Evolutionary conservation across 1,139 yeast species (phyloP), one percentile per base, ranked within the genome.

Genomic region (Suhomyces choctaworum): DNA sequence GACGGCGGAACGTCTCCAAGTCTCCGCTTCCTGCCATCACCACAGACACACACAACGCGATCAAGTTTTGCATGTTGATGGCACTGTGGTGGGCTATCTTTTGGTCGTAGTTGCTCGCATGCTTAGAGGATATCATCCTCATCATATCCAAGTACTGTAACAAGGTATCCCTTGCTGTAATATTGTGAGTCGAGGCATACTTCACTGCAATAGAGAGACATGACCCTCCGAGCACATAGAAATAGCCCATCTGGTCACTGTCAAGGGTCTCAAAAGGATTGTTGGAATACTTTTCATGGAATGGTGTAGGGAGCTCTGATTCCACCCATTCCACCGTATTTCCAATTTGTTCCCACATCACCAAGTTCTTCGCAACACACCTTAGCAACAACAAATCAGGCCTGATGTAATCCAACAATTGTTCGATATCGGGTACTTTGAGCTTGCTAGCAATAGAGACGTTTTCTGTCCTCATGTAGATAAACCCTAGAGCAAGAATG

Each of bases 11-110:
- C 0, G 82, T 76, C 36, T 80, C 84, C 36, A 90, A 61, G 55
- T 92, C 97, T 1, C 98, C 98, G 15, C 90, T 79, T 1, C 96
- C 96, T 1, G 96, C 90, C 88, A 88, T 86, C 0, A 89, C 74
- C 22, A 87, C 68, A 0, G 96, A 76, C 10, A 77, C 61, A 12
- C 92, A 75, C 9, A 89, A 58, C 1, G 82, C 75, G 16, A 88
- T 50, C 1, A 82, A 64, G 46, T 80, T 80, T 39, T 81, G 78
- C 24, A 82, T 68, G 31, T 74, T 76, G 13, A 71, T 60, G 3
- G 84, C 75, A 24, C 86, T 74, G 32, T 70, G 64, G 32, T 74
- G 69, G 0, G 89, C 74, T 22, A 85, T 60, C 39, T 70, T 71
- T 43, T 78, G 78, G 48, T 86, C 95, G 48, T 80, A 79, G 26